phyloP scores from a whole-genome alignment of 805 yeast species.

The Saturnispora galanensis region DNA sequence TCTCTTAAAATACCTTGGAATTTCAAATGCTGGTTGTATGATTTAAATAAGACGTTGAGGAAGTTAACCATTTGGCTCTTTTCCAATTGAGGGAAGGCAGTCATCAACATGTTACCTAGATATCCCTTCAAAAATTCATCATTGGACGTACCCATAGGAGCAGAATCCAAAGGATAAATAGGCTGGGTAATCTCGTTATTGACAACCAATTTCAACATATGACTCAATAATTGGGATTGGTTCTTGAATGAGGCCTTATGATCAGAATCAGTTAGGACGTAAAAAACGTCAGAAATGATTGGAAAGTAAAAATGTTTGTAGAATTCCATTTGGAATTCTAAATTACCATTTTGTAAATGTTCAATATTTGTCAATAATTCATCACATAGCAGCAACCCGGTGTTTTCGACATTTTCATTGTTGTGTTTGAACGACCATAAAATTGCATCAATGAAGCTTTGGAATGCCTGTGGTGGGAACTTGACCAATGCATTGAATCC shows the following conservation, averaged over 20 bases:
- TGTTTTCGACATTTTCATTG: conserved; percentile 91
- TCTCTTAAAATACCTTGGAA: conserved; percentile 86
- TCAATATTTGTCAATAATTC: conserved; percentile 83
- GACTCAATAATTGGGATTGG: conserved; percentile 78
- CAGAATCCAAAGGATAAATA: conserved; percentile 69
- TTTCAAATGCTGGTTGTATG: conserved; percentile 61
- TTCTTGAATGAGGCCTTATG: conserved; percentile 92
- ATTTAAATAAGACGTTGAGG: conserved; percentile 62
- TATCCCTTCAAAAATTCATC: conserved; percentile 69
- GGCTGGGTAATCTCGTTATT: conserved; percentile 67
- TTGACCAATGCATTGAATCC: conserved; percentile 80
- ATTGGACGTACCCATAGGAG: conserved; percentile 79
- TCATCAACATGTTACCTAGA: conserved; percentile 67
- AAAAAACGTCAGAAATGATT: conserved; percentile 84
- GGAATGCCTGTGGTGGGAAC: conserved; percentile 87
- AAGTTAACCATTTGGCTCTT: conserved; percentile 75
- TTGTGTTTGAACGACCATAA: conserved; percentile 98
- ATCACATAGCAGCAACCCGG: conserved; percentile 74
- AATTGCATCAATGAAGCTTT: conserved; percentile 83
- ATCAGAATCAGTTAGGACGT: conserved; percentile 90
- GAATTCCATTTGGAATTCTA: conserved; percentile 70
- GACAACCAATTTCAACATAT: conserved; percentile 74
- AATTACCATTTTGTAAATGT: conserved; percentile 38
- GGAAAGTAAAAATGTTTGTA: conserved; percentile 83
- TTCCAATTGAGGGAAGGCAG: conserved; percentile 90